Evolutionary conservation across 768 basidiomycete species (phyloP), one percentile per base, ranked within the genome.

Genomic region (Termitomyces sp.): DNA sequence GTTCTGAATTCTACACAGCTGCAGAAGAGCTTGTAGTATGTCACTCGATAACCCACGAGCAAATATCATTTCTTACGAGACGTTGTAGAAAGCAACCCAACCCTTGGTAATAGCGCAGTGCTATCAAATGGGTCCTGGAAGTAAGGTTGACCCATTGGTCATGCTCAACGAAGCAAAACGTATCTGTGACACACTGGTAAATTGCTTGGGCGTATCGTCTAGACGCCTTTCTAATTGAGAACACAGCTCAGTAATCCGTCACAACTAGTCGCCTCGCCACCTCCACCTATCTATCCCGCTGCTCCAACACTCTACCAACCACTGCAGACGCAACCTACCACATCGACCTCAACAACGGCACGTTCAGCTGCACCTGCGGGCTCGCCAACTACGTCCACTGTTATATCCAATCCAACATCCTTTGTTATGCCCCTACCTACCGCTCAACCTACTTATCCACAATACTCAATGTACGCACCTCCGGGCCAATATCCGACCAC

Each of bases 1-100:
- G 89, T 68, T 84, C 87, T 1, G 90, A 92, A 67, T 92, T 92
- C 67, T 92, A 92, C 71, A 85, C 83, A 28, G 89, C 89, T 6
- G 89, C 89, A 17, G 89, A 91, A 69, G 89, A 92, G 69, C 80
- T 92, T 46, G 79, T 92, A 57, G 89, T 91, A 69, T 69, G 87
- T 81, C 38, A 19, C 30, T 37, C 1, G 49, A 57, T 41, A 49
- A 46, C 28, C 45, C 58, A 55, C 56, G 50, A 61, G 31, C 10
- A 26, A 17, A 55, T 62, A n/a, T 59, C 63, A 42, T 63, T 54
- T 46, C 57, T 51, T 44, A 57, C 50, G 6, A 30, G 49, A 43
- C n/a, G 31, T 48, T 50, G 50, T 63, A 80, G 79, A 82, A 82
- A 78, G 75, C 73, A 52, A 78, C 90, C 0, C 79, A 86, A 42